Conservation (phyloP, 176 grass and related monocot genomes). For the Echinochloa phyllopogon region DNA sequence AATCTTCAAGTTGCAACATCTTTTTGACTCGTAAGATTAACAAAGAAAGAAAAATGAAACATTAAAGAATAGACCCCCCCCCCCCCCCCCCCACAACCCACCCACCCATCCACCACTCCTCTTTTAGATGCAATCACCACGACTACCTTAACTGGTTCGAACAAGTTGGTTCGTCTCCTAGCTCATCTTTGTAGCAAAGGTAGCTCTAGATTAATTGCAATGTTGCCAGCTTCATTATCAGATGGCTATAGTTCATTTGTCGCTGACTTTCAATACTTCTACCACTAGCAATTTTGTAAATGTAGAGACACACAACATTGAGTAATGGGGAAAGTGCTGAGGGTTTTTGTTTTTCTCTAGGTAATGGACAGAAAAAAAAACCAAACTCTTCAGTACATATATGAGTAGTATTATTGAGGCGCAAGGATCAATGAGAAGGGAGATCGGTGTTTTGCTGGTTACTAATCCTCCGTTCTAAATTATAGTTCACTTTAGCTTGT, state of each 20-base stretch:
- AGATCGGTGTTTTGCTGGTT: background rate
- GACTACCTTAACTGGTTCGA: background rate
- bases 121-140: background rate
- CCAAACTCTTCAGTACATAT: background rate
- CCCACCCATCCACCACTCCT: background rate
- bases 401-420: background rate
- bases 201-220: background rate
- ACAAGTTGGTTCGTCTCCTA: background rate
- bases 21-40: slow-evolving; percentile 1
- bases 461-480: background rate
- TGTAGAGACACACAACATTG: background rate
- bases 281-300: background rate
- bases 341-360: background rate
- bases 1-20: background rate
- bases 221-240: background rate
- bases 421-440: background rate
- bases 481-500: no score
- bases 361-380: background rate
- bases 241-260: background rate
- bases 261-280: no score
- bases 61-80: background rate
- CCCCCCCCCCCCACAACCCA: background rate
- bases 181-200: background rate
- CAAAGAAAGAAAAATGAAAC: background rate
- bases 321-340: background rate